These are phyloP conservation scores for Mycosphaerella sp. DNA, from an alignment of 2,329 filamentous ascomycete species.

Conservation along the genomic window DNA sequence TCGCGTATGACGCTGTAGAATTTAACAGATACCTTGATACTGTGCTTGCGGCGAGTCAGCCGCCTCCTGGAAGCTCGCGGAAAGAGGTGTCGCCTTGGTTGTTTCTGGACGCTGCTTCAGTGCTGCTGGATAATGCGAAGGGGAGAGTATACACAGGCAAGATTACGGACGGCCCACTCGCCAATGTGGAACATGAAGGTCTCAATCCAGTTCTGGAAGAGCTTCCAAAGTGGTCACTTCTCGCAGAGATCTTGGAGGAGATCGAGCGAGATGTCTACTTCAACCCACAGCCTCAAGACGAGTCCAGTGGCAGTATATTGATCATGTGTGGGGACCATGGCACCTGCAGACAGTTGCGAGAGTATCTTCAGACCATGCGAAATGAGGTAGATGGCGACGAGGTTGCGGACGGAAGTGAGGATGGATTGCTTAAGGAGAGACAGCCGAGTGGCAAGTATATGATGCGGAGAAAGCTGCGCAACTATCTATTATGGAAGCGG, in stretches of 20 bases:
- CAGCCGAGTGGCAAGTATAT: slow-evolving; percentile 73
- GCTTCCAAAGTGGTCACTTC: slow-evolving; percentile 83
- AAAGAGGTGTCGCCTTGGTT: slow-evolving; percentile 94
- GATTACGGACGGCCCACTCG: slow-evolving; percentile 53
- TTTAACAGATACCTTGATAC: slow-evolving; percentile 93
- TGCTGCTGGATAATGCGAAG: slow-evolving; percentile 86
- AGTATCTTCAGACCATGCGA: slow-evolving; percentile 89
- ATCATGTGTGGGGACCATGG: slow-evolving; percentile 91
- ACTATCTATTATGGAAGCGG: slow-evolving; percentile 84
- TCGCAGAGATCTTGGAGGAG: slow-evolving; percentile 87
- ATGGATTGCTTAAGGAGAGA: slow-evolving; percentile 35
- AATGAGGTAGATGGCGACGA: slow-evolving; percentile 28
- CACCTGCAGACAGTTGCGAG: slow-evolving; percentile 79
- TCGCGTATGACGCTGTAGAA: slow-evolving; percentile 82
- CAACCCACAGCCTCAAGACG: slow-evolving; percentile 67
- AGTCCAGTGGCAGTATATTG: slow-evolving; percentile 84
- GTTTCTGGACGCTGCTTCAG: slow-evolving; percentile 89
- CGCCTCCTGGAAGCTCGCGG: slow-evolving; percentile 76
- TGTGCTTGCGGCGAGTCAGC: slow-evolving; percentile 82
- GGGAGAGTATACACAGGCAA: slow-evolving; percentile 76
- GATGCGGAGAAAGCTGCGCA: slow-evolving; percentile 80
- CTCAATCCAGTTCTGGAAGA: slow-evolving; percentile 82
- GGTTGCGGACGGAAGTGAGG: slow-evolving; percentile 46
- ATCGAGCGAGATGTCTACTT: slow-evolving; percentile 88
- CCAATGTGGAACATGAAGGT: slow-evolving; percentile 51